Conservation (phyloP, 2,329 filamentous ascomycete species). For the Apiospora saccharicola region DNA sequence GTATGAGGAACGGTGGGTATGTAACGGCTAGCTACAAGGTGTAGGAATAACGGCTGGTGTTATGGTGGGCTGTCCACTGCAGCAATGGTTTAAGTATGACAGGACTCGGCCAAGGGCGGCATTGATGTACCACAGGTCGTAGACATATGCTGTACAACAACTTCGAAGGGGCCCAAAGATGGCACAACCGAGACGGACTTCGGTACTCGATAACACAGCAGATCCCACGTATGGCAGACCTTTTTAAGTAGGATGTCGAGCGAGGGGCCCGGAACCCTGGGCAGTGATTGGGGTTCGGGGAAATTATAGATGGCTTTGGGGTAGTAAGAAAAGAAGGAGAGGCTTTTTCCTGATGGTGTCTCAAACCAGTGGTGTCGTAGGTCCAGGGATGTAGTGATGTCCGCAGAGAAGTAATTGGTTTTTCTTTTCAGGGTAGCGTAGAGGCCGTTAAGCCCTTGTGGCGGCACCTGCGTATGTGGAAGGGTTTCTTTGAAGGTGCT, state of each 20-base stretch:
- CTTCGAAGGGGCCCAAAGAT: conserved; percentile 30
- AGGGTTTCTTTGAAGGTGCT: conserved; percentile 12
- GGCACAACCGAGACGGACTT: conserved; percentile 21
- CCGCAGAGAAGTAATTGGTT: conserved; percentile 10
- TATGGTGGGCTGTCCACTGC: conserved; percentile 2
- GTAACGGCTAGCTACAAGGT: conserved; percentile 30
- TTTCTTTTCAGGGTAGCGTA: conserved; percentile 8
- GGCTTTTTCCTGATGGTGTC: neutral
- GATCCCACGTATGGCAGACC: conserved; percentile 20
- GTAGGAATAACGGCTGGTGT: conserved; percentile 8
- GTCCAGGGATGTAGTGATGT: conserved; percentile 1
- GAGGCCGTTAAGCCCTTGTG: conserved; percentile 18
- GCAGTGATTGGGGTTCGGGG: conserved; percentile 15
- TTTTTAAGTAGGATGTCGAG: conserved; percentile 8
- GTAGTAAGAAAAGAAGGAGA: neutral
- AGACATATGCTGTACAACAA: conserved; percentile 34
- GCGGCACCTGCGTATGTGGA: conserved; percentile 16
- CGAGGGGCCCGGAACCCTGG: neutral
- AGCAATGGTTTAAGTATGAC: conserved; percentile 24
- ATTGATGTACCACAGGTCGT: conserved; percentile 32
- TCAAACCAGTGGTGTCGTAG: conserved; percentile 5
- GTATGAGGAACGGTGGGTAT: conserved; percentile 16
- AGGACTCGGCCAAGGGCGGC: conserved; percentile 27
- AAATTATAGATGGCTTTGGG: conserved; percentile 21
- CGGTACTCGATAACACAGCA: conserved; percentile 27